Base-by-base conservation (phyloP, 176 grass and related monocot species). In the Tuctoria greenei region DNA sequence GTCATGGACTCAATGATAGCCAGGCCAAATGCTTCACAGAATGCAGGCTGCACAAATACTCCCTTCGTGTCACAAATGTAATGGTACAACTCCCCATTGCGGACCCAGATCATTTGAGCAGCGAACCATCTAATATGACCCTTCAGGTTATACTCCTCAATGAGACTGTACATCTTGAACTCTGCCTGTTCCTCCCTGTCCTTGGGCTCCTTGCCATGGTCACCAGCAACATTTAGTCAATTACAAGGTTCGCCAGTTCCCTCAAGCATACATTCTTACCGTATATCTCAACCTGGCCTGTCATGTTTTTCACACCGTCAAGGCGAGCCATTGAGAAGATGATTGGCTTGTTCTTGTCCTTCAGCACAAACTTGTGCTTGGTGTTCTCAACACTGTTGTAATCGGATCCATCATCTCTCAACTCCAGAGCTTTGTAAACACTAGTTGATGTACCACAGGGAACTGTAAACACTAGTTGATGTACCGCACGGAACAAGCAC, bases 301-400 rank as follows among this genome's bases (percentile, higher is more conserved):
- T 97, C 78, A 97, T 84, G 79, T 97, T 97, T 79, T 97, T 97
- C 54, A 97, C 95, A 34, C 86, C 88, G 37, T 97, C 95, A 57
- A 97, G 86, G 57, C 95, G 90, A 34, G 95, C 95, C 95, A 97
- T 97, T 24, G 95, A 97, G 82, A 97, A 97, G 46, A 97, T 92
- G 72, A 97, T 93, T 0, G 95, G 95, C 84, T 93, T 93, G 72
- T 83, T 93, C 71, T 79, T 90, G 75, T 97, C 95, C 38, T 80
- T 91, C 84, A 97, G 74, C 34, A 89, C 84, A 77, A 86, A 93
- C 75, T 91, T 97, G 84, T n/a, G n/a, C n/a, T n/a, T n/a, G n/a
- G n/a, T n/a, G n/a, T n/a, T n/a, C n/a, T n/a, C n/a, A n/a, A n/a
- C n/a, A n/a, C n/a, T n/a, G n/a, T n/a, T n/a, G n/a, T n/a, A n/a